phyloP scores from a whole-genome alignment of 805 yeast species.

The Wickerhamiella nectarea region DNA sequence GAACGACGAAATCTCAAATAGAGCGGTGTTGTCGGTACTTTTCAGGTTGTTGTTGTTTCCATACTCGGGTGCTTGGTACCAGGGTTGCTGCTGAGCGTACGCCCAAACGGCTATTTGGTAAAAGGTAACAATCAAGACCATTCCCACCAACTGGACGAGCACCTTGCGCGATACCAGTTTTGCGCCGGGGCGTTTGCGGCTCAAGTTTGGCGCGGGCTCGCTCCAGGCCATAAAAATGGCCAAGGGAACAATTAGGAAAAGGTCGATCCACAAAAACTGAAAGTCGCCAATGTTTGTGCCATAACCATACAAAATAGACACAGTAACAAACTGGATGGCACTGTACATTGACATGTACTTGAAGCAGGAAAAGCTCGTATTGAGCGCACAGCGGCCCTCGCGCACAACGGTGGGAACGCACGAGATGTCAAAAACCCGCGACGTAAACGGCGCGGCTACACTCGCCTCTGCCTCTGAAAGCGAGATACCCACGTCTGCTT shows the following conservation, averaged over 20 bases:
- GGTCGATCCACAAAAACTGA: slow-evolving; percentile 87
- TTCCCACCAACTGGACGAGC: slow-evolving; percentile 66
- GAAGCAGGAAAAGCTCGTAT: slow-evolving; percentile 92
- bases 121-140: slow-evolving; percentile 45
- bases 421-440: slow-evolving; percentile 75
- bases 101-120: slow-evolving; percentile 71
- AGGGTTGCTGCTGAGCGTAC: slow-evolving; percentile 34
- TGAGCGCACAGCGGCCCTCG: slow-evolving; percentile 91
- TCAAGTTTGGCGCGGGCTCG: slow-evolving; percentile 48
- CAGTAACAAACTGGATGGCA: slow-evolving; percentile 87
- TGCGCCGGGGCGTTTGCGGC: slow-evolving; percentile 78
- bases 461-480: slow-evolving; percentile 96
- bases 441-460: slow-evolving; percentile 97
- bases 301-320: slow-evolving; percentile 66
- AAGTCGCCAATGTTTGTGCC: slow-evolving; percentile 95
- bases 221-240: slow-evolving; percentile 98
- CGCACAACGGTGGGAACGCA: slow-evolving; percentile 84
- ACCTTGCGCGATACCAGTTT: slow-evolving; percentile 83
- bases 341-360: slow-evolving; percentile 95
- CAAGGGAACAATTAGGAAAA: slow-evolving; percentile 79
- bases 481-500: slow-evolving; percentile 95
- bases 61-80: slow-evolving; percentile 74
- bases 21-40: slow-evolving; percentile 77
- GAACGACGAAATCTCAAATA: slow-evolving; percentile 69
- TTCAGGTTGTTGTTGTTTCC: slow-evolving; percentile 71